These are phyloP conservation scores for Plectosphaerella cucumerina DNA, from an alignment of 2,329 filamentous ascomycete genomes.

Conservation along the genomic window DNA sequence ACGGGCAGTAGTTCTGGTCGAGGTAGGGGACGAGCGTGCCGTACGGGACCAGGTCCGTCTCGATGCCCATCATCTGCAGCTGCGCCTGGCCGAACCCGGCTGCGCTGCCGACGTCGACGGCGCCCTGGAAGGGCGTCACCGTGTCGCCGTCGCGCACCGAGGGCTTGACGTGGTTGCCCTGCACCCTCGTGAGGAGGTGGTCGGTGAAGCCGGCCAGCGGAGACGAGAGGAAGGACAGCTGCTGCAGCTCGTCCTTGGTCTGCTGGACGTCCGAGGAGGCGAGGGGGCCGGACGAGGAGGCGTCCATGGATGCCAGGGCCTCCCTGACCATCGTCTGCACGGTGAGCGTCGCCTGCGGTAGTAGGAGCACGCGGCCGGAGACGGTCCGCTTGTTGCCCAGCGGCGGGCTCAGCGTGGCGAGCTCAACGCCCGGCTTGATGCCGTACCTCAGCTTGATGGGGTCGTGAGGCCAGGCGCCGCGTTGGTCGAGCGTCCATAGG, in stretches of 20 bases:
- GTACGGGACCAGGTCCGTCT: constrained; percentile 31
- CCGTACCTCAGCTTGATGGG: constrained; percentile 5
- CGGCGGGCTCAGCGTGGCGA: background rate
- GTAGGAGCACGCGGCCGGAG: constrained; percentile 30
- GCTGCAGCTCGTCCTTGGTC: background rate
- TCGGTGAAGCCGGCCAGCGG: constrained; percentile 26
- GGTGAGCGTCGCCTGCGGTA: constrained; percentile 33
- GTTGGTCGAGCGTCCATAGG: constrained; percentile 17
- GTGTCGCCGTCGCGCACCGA: background rate
- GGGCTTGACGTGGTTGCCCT: constrained; percentile 37
- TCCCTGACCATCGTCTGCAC: constrained; percentile 26
- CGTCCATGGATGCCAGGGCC: background rate
- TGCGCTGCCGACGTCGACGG: constrained; percentile 11
- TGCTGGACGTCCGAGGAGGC: background rate
- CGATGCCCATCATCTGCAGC: constrained; percentile 18
- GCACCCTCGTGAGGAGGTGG: constrained; percentile 24
- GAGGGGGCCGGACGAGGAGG: background rate
- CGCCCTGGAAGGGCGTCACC: constrained; percentile 7
- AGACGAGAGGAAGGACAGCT: constrained; percentile 23
- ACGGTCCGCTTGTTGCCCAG: constrained; percentile 18
- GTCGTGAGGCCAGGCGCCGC: constrained; percentile 8
- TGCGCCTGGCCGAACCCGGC: constrained; percentile 14
- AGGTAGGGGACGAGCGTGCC: constrained; percentile 18
- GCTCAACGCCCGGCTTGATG: background rate
- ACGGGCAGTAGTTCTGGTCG: constrained; percentile 20